Evolutionary conservation across 2,329 filamentous ascomycete species (phyloP).

Genomic region (Diatrype stigma): DNA sequence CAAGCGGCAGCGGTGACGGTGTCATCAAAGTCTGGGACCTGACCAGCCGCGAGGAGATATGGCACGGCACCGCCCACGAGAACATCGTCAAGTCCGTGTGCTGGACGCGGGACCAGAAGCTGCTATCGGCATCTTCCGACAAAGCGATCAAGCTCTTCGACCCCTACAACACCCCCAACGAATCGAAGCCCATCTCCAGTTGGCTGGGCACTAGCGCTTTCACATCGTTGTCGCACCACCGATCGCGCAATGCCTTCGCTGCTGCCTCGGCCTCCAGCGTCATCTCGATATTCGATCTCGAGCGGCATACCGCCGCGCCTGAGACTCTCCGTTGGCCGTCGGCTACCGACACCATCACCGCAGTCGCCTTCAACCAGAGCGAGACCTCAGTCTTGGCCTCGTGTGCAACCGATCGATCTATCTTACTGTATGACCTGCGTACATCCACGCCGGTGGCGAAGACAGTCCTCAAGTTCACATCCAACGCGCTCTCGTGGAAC

Average conservation of each 20-base stretch:
- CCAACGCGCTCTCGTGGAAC: conserved; percentile 86
- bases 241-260: conserved; percentile 74
- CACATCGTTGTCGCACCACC: conserved; percentile 78
- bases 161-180: conserved; percentile 69
- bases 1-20: conserved; percentile 85
- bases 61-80: conserved; percentile 77
- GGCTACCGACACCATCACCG: conserved; percentile 82
- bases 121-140: conserved; percentile 84
- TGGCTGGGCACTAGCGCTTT: conserved; percentile 83
- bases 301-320: conserved; percentile 72
- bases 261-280: conserved; percentile 63
- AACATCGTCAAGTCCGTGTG: conserved; percentile 89
- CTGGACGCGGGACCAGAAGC: conserved; percentile 81
- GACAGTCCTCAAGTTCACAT: conserved; percentile 74
- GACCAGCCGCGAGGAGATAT: conserved; percentile 65
- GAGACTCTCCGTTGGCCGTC: conserved; percentile 86
- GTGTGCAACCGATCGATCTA: conserved; percentile 75
- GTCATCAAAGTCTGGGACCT: conserved; percentile 92
- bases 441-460: conserved; percentile 80
- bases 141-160: conserved; percentile 87
- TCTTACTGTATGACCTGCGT: conserved; percentile 89
- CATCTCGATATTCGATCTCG: conserved; percentile 86
- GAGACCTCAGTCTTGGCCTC: conserved; percentile 90
- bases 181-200: conserved; percentile 70
- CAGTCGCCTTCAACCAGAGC: conserved; percentile 85